Evolutionary conservation across 2,329 filamentous ascomycete genomes (phyloP).

Genomic region (Chaetothyriales sp.): DNA sequence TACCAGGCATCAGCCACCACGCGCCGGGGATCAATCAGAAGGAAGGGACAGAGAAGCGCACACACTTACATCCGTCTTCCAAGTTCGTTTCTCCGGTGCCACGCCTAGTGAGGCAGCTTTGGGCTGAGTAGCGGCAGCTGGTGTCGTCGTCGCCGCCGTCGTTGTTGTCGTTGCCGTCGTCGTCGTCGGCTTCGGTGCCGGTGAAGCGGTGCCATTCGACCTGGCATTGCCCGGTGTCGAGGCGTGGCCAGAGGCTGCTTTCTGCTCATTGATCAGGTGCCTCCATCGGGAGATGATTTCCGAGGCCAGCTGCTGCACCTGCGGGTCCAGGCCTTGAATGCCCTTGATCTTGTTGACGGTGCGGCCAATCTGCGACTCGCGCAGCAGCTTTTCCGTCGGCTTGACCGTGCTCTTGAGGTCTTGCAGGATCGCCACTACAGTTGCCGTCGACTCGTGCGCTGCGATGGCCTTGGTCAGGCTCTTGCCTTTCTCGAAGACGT

Average conservation of each 20-base stretch:
- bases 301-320: conserved; percentile 59
- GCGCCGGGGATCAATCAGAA: no score
- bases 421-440: conserved; percentile 60
- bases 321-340: conserved; percentile 52
- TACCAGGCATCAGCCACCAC: conserved; percentile 32
- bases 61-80: conserved; percentile 37
- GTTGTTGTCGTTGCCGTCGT: conserved; percentile 30
- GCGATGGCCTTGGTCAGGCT: conserved; percentile 65
- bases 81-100: conserved; percentile 63
- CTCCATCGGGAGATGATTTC: conserved; percentile 85
- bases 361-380: conserved; percentile 83
- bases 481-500: conserved; percentile 68
- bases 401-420: conserved; percentile 66
- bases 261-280: conserved; percentile 52
- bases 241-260: conserved; percentile 17
- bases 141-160: conserved; percentile 34
- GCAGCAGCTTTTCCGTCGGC: conserved; percentile 78
- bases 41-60: background rate
- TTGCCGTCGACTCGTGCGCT: conserved; percentile 59
- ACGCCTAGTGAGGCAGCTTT: conserved; percentile 25
- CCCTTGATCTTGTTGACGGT: conserved; percentile 73
- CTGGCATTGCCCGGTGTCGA: conserved; percentile 26
- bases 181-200: conserved; percentile 31
- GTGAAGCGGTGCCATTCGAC: conserved; percentile 42
- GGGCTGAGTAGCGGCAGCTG: conserved; percentile 35